phyloP scores from a whole-genome alignment of 2,329 filamentous ascomycete genomes.

The Hymenoscyphus salicellus region DNA sequence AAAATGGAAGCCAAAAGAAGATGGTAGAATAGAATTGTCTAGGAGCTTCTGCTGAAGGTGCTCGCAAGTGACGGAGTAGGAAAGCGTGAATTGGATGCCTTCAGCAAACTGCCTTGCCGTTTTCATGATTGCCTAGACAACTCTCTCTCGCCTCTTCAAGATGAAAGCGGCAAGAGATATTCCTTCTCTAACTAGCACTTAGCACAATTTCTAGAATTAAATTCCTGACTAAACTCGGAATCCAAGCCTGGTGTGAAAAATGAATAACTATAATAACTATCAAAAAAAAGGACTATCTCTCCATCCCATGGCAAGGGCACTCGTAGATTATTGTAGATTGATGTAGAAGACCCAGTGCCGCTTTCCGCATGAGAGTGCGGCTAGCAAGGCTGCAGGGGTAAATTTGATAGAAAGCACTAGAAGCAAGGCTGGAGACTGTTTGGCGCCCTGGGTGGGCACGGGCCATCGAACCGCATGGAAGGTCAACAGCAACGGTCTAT shows the following conservation, averaged over 20 bases:
- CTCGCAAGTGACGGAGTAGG: not conserved
- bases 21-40: not conserved
- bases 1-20: not conserved
- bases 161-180: too few species aligned
- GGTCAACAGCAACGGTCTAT: constrained; percentile 2
- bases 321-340: not conserved
- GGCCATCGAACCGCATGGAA: constrained; percentile 13
- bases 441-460: not conserved
- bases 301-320: too few species aligned
- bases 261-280: too few species aligned
- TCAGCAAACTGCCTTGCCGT: too few species aligned
- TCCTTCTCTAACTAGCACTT: too few species aligned
- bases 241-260: too few species aligned
- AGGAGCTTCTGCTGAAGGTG: not conserved
- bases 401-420: constrained; percentile 11
- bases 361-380: not conserved
- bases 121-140: too few species aligned
- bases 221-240: too few species aligned
- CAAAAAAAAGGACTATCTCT: too few species aligned
- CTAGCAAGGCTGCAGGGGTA: not conserved
- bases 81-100: not conserved
- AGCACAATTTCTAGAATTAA: too few species aligned
- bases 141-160: too few species aligned
- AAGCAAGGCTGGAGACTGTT: constrained; percentile 8
- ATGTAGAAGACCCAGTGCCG: not conserved